phyloP scores from a whole-genome alignment of 2,329 filamentous ascomycete species.

The Aspergillus cejpii region DNA sequence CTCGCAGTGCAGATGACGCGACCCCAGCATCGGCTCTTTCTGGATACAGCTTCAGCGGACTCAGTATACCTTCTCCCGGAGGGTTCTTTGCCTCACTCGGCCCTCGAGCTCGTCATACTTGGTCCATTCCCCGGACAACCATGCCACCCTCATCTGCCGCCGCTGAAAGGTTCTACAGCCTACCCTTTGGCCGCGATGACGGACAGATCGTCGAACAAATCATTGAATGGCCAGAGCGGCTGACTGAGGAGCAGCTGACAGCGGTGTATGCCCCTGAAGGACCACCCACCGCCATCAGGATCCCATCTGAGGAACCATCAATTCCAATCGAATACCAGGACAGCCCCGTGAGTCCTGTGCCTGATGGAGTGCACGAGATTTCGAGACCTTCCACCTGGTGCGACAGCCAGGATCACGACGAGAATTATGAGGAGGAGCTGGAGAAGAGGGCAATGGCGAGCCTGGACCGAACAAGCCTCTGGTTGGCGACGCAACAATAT shows the following conservation, averaged over 20 bases:
- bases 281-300: conserved; percentile 43
- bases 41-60: conserved; percentile 64
- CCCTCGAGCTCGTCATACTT: conserved; percentile 68
- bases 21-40: conserved; percentile 53
- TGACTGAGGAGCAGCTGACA: conserved; percentile 29
- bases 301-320: conserved; percentile 37
- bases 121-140: conserved; percentile 58
- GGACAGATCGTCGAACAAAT: conserved; percentile 58
- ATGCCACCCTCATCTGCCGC: conserved; percentile 74
- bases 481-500: conserved; percentile 80
- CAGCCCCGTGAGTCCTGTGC: conserved; percentile 24
- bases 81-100: conserved; percentile 86
- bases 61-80: conserved; percentile 85
- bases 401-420: conserved; percentile 55
- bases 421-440: conserved; percentile 67
- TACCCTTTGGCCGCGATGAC: conserved; percentile 60
- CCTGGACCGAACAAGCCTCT: conserved; percentile 75
- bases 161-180: conserved; percentile 85
- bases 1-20: conserved; percentile 39
- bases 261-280: conserved; percentile 28
- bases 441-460: conserved; percentile 64
- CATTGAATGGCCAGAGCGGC: conserved; percentile 51
- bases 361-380: conserved; percentile 44
- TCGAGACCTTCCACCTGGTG: conserved; percentile 58
- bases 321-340: conserved; percentile 18